Evolutionary conservation across 768 basidiomycete genomes (phyloP).

Genomic region (Gymnopilus junonius): DNA sequence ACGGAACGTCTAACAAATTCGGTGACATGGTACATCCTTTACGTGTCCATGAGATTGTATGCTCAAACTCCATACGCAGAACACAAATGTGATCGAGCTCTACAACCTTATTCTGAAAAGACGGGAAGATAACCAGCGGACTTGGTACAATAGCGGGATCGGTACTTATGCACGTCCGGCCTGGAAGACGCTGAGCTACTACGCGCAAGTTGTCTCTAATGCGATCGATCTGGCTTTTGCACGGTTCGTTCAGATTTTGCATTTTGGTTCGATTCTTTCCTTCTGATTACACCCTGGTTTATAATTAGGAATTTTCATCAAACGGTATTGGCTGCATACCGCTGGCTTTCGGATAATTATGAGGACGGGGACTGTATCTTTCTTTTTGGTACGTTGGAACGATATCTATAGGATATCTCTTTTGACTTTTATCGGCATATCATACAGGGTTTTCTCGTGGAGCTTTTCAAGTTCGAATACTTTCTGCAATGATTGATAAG

Average conservation of each 20-base stretch:
- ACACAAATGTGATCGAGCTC: constrained; percentile 35
- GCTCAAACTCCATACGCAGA: constrained; percentile 15
- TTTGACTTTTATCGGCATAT: too few species aligned
- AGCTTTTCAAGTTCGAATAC: constrained; percentile 46
- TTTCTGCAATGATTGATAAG: constrained; percentile 47
- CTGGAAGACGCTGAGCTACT: constrained; percentile 16
- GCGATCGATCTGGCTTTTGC: constrained; percentile 19
- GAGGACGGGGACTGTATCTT: constrained; percentile 40
- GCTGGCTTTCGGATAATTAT: constrained; percentile 48
- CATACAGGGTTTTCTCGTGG: constrained; percentile 54
- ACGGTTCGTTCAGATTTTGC: constrained; percentile 2
- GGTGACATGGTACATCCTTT: constrained; percentile 17
- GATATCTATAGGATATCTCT: too few species aligned
- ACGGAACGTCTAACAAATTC: constrained; percentile 34
- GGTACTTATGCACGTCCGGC: constrained; percentile 30
- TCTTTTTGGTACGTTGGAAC: too few species aligned
- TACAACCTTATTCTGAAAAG: constrained; percentile 27
- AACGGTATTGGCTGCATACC: constrained; percentile 40
- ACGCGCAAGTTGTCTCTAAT: constrained; percentile 16
- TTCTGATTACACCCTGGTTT: not conserved
- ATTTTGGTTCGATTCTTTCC: not conserved
- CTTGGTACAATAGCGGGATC: constrained; percentile 36
- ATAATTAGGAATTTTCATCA: constrained; percentile 34
- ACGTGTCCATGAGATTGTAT: not conserved
- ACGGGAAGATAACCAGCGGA: constrained; percentile 19